phyloP scores from a whole-genome alignment of 306 rosid species.

The Quercus parvula region DNA sequence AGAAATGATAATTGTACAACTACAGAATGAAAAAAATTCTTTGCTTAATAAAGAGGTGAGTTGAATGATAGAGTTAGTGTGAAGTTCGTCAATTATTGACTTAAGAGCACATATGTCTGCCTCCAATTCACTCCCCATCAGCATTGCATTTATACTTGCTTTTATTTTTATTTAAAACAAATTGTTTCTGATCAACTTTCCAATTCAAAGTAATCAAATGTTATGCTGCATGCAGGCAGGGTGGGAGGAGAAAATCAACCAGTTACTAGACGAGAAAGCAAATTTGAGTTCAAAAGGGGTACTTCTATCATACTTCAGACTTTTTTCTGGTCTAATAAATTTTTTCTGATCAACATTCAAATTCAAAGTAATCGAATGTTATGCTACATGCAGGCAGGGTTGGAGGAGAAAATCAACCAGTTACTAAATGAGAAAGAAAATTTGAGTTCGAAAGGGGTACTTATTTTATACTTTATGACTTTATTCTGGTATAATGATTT shows the following conservation, averaged over 20 bases:
- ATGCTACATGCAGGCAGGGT: conserved; percentile 42
- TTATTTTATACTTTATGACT: conserved; percentile 8
- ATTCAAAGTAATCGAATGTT: conserved; percentile 15
- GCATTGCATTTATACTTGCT: neutral
- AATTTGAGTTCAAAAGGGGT: conserved; percentile 41
- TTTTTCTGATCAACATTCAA: neutral
- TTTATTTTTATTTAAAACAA: neutral
- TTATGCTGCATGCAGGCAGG: conserved; percentile 42
- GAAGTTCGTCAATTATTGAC: neutral
- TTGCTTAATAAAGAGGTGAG: conserved; percentile 57
- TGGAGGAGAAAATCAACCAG: conserved; percentile 39
- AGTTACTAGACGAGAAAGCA: conserved; percentile 41
- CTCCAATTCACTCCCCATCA: neutral
- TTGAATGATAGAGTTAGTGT: neutral
- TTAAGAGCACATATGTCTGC: neutral
- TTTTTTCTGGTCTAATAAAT: neutral
- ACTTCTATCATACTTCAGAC: conserved; percentile 9
- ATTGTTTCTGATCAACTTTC: neutral
- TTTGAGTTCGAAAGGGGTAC: conserved; percentile 41
- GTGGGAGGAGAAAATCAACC: conserved; percentile 39
- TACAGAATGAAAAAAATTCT: conserved; percentile 52
- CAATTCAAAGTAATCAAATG: conserved; percentile 14
- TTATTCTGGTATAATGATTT: neutral
- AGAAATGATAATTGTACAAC: conserved; percentile 49
- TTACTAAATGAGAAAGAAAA: conserved; percentile 41